Conservation (phyloP, 768 basidiomycete species). For the Tubosaeta sp. region DNA sequence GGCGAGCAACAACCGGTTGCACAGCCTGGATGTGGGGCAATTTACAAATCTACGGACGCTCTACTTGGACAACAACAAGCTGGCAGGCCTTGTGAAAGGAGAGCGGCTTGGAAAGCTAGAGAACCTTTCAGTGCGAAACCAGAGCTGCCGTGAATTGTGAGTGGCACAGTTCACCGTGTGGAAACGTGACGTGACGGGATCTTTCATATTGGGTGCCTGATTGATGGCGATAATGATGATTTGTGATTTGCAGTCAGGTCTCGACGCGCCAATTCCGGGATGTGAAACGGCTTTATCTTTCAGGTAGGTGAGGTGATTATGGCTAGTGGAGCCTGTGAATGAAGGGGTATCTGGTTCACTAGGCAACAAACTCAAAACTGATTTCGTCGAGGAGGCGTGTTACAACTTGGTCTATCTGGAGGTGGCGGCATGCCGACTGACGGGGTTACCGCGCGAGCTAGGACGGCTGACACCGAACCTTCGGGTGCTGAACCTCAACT, state of each 20-base stretch:
- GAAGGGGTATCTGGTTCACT: slow-evolving; percentile 27
- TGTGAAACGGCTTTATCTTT: slow-evolving; percentile 91
- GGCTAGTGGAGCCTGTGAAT: slow-evolving; percentile 17
- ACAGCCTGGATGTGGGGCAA: slow-evolving; percentile 55
- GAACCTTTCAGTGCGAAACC: slow-evolving; percentile 88
- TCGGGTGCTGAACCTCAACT: slow-evolving; percentile 91
- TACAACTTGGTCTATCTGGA: slow-evolving; percentile 93
- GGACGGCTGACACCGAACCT: slow-evolving; percentile 73
- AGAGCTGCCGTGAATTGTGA: slow-evolving; percentile 72
- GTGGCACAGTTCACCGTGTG: slow-evolving; percentile 32
- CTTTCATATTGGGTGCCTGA: slow-evolving; percentile 36
- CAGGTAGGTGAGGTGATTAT: slow-evolving; percentile 54
- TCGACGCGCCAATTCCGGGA: slow-evolving; percentile 73
- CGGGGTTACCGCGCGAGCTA: slow-evolving; percentile 65
- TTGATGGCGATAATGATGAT: slow-evolving; percentile 31
- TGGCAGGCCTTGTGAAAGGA: slow-evolving; percentile 48
- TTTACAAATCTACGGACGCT: slow-evolving; percentile 80
- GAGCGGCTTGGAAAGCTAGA: slow-evolving; percentile 70
- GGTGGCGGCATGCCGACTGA: slow-evolving; percentile 81
- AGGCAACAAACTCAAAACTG: slow-evolving; percentile 67
- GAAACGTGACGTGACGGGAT: slow-evolving; percentile 34
- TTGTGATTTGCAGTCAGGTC: slow-evolving; percentile 38
- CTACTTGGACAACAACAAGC: slow-evolving; percentile 83
- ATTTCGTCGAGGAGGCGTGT: slow-evolving; percentile 69
- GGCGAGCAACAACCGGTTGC: slow-evolving; percentile 76